Evolutionary conservation across 352 stramenopile genomes (phyloP), one percentile per base, ranked within the genome.

Genomic region (Phytophthora podocarpi): DNA sequence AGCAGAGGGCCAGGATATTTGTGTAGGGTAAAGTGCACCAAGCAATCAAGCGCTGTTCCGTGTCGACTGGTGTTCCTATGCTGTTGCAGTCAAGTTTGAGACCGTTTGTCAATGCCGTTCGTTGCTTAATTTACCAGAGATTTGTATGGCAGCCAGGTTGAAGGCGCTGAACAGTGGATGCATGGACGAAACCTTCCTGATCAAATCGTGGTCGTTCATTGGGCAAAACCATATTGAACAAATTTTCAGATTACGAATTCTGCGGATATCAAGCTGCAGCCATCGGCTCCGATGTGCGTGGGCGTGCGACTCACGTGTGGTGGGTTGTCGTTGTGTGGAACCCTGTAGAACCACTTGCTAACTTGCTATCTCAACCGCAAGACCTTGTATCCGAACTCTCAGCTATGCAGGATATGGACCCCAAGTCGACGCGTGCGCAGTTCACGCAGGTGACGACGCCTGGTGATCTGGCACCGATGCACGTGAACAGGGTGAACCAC

Each of bases 381-480:
- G 31, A 62, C 39, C n/a, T 40, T 27, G 24, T 21, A 35, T n/a
- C n/a, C n/a, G n/a, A n/a, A n/a, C n/a, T n/a, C n/a, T 16, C 31
- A 37, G 5, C 4, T 15, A 72, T 72, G 64, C 26, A 54, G 39
- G 41, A 68, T 15, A 68, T 74, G 37, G 56, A 71, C 23, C 55
- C 61, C 4, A 45, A 57, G 31, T 74, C 66, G 2, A 64, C 61
- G 2, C 66, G 66, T 7, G 66, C 66, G 30, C 55, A 74, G 21
- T 74, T 74, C 46, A 58, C 40, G 11, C 39, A 67, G 24, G 49
- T 74, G 43, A 39, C 26, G 21, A 74, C 60, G 3, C 66, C 66
- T n/a, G 43, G 48, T 1, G 61, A 67, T 9, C 7, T 52, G 15
- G 40, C 39, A 5, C 39, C 37, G 8, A 41, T 42, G 36, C 16